These are phyloP conservation scores for Thraustochytrium sp. DNA, from an alignment of 352 stramenopile genomes.

Conservation along the genomic window DNA sequence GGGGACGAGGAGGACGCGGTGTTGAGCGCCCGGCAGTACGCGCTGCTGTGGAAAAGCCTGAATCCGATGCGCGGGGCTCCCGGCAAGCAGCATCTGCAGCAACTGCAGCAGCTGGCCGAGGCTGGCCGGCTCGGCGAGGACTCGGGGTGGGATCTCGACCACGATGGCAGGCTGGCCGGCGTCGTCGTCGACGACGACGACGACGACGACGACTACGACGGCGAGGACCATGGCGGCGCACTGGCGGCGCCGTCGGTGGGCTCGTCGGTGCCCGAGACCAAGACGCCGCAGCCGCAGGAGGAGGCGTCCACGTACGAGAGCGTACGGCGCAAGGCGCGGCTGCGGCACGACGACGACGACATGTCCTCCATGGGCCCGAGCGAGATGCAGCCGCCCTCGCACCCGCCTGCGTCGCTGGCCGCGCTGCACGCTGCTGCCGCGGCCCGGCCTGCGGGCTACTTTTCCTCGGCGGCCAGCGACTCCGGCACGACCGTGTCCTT, in stretches of 20 bases:
- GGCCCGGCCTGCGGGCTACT: neutral
- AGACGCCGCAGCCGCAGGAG: too few relatives aligned
- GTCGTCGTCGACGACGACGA: too few relatives aligned
- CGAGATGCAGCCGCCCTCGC: neutral
- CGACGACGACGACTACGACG: neutral
- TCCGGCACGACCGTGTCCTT: neutral
- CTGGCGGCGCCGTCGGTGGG: neutral
- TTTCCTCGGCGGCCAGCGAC: neutral
- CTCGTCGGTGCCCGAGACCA: too few relatives aligned
- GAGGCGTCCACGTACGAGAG: too few relatives aligned
- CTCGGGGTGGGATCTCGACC: neutral
- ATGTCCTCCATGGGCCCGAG: neutral
- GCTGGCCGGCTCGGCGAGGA: too few relatives aligned
- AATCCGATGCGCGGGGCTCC: neutral
- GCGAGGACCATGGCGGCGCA: neutral
- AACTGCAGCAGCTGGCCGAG: too few relatives aligned
- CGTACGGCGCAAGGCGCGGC: too few relatives aligned
- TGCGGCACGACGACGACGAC: too few relatives aligned
- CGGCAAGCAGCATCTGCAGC: too few relatives aligned
- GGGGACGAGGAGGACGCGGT: neutral
- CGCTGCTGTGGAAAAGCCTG: conserved; percentile 15
- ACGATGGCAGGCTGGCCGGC: neutral
- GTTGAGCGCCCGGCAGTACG: conserved; percentile 13
- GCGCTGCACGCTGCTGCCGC: neutral
- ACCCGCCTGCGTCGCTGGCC: neutral